Percentiles rank a stretch among this genome's conserved stretches.
These are phyloP conservation scores for Agaricus bisporus DNA, from an alignment of 768 basidiomycete species.

Conservation along the genomic window DNA sequence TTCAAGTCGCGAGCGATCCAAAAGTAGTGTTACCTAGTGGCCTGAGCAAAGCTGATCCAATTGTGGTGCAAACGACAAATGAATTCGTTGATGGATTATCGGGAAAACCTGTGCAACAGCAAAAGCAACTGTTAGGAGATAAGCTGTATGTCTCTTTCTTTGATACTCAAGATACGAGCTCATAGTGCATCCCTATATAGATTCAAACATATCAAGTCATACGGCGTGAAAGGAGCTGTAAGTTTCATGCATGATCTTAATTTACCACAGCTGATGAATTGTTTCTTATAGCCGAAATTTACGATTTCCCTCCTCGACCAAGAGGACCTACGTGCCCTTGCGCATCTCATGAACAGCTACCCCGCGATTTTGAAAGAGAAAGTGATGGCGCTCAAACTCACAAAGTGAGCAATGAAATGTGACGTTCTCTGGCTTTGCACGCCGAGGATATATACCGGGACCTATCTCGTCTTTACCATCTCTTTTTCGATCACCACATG, in stretches of 20 bases:
- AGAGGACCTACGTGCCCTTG: constrained; percentile 78
- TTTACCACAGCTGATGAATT: neutral
- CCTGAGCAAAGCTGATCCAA: constrained; percentile 65
- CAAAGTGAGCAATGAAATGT: constrained; percentile 19
- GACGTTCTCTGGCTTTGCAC: too few species aligned
- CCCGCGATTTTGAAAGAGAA: constrained; percentile 80
- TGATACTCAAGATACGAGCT: neutral
- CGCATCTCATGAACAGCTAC: constrained; percentile 86
- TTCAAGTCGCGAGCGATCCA: constrained; percentile 52
- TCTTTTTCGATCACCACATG: too few species aligned
- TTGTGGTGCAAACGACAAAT: constrained; percentile 64
- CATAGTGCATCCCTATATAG: constrained; percentile 16
- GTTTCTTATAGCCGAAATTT: constrained; percentile 57
- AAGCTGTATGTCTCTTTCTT: constrained; percentile 47
- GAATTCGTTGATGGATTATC: constrained; percentile 61
- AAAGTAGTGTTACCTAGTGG: constrained; percentile 40
- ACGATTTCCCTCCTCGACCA: constrained; percentile 80
- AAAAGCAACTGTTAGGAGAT: constrained; percentile 80
- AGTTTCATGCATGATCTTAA: constrained; percentile 20
- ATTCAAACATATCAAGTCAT: constrained; percentile 62
- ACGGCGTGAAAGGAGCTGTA: constrained; percentile 78
- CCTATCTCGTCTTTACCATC: too few species aligned
- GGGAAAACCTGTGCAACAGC: constrained; percentile 46
- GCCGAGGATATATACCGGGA: too few species aligned
- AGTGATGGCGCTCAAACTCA: constrained; percentile 29